A percentile compares a stretch with the other conserved stretches of the same genome.
phyloP scores from a whole-genome alignment of 164 flowering plant species.

The Berberis thunbergii region DNA sequence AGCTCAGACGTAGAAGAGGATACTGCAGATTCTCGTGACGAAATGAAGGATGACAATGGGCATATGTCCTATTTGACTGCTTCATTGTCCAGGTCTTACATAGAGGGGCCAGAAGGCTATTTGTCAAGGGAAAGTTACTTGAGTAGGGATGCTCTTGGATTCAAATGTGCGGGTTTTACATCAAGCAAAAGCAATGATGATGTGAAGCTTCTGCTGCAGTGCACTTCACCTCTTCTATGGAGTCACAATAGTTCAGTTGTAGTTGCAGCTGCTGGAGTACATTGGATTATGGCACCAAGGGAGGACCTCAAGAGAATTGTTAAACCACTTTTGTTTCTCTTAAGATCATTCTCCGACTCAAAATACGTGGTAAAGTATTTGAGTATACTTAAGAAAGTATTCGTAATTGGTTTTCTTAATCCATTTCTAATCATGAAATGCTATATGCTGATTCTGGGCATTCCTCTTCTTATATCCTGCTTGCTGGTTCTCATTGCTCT shows the following conservation, averaged over 20 bases:
- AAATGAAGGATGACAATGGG: constrained; percentile 15
- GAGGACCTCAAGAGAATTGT: constrained; percentile 67
- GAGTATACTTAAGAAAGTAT: background rate
- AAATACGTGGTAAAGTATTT: constrained; percentile 66
- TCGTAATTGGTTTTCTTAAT: background rate
- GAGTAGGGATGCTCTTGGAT: constrained; percentile 20
- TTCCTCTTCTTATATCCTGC: too few species aligned
- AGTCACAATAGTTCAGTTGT: constrained; percentile 97
- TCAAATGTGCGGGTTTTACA: constrained; percentile 30
- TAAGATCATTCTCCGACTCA: constrained; percentile 74
- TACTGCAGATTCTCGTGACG: constrained; percentile 19
- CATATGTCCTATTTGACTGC: constrained; percentile 30
- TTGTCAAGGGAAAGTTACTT: constrained; percentile 40
- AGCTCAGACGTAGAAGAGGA: constrained; percentile 27
- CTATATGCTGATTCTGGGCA: too few species aligned
- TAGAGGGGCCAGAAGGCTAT: constrained; percentile 86
- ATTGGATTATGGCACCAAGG: constrained; percentile 89
- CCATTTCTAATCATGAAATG: too few species aligned
- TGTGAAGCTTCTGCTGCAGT: constrained; percentile 72
- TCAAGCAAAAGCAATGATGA: constrained; percentile 51
- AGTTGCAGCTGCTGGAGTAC: constrained; percentile 92
- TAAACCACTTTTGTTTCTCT: constrained; percentile 80
- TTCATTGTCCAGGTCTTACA: constrained; percentile 60
- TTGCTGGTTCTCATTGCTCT: too few species aligned
- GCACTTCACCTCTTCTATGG: constrained; percentile 94